These are phyloP conservation scores for Linum lewisii DNA, from an alignment of 345 rosid genomes.

Conservation along the genomic window DNA sequence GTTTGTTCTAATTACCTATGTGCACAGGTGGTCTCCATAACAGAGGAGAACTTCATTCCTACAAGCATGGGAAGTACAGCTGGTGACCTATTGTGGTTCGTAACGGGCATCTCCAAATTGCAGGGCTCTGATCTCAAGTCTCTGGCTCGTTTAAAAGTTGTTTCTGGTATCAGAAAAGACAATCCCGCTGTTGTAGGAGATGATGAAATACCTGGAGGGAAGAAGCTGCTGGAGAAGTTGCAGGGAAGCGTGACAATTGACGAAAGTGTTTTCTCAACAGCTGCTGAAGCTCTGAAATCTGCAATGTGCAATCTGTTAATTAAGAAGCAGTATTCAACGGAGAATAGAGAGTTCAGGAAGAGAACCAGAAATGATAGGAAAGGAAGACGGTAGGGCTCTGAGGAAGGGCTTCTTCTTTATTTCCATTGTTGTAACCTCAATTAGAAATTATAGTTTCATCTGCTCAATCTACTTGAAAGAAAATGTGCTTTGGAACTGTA, in stretches of 20 bases:
- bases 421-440: no score
- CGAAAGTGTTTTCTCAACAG: constrained; percentile 50
- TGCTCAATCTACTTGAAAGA: no score
- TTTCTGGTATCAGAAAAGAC: constrained; percentile 26
- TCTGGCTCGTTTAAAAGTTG: constrained; percentile 30
- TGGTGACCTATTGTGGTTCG: constrained; percentile 54
- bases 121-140: constrained; percentile 23
- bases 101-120: constrained; percentile 63
- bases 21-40: constrained; percentile 41
- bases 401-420: no score
- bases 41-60: constrained; percentile 61
- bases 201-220: constrained; percentile 50
- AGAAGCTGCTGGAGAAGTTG: constrained; percentile 46
- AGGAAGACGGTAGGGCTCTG: constrained; percentile 18
- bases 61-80: constrained; percentile 43
- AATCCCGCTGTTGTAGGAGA: constrained; percentile 33
- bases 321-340: constrained; percentile 76
- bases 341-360: constrained; percentile 73
- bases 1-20: background rate
- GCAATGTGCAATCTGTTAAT: constrained; percentile 68
- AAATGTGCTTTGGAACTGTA: no score
- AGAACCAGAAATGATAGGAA: constrained; percentile 80
- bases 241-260: constrained; percentile 52
- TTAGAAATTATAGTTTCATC: no score
- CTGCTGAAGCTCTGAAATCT: constrained; percentile 66